phyloP scores from a whole-genome alignment of 352 stramenopile species.

The Detonula confervacea region DNA sequence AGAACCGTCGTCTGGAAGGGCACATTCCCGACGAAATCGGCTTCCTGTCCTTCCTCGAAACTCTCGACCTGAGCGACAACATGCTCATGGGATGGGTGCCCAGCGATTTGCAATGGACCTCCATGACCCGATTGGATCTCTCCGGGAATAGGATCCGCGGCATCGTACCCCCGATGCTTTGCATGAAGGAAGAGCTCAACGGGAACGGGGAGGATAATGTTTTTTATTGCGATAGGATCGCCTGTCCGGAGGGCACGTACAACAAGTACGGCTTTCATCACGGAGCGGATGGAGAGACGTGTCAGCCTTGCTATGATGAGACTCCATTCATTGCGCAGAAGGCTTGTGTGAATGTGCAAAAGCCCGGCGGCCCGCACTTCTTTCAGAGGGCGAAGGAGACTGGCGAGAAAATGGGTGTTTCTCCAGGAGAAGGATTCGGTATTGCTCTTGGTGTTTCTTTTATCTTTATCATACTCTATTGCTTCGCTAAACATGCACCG shows the following conservation, averaged over 20 bases:
- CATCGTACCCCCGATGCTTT: conserved; percentile 56
- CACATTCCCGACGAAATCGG: conserved; percentile 48
- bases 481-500: not conserved
- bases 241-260: conserved; percentile 53
- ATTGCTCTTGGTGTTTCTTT: not conserved
- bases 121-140: conserved; percentile 49
- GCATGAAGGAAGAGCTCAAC: conserved; percentile 62
- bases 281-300: conserved; percentile 29
- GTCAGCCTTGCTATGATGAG: conserved; percentile 50
- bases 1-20: conserved; percentile 46
- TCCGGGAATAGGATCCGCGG: conserved; percentile 45
- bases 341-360: not conserved
- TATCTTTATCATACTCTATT: not conserved
- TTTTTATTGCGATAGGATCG: conserved; percentile 61
- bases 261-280: conserved; percentile 30
- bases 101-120: conserved; percentile 55
- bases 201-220: conserved; percentile 57
- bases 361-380: not conserved
- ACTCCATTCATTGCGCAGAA: conserved; percentile 15
- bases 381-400: not conserved
- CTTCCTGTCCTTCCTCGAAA: conserved; percentile 47
- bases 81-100: conserved; percentile 56
- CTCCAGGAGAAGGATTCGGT: not conserved
- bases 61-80: conserved; percentile 63
- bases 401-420: conserved; percentile 1